phyloP scores from a whole-genome alignment of 768 basidiomycete species.

The Pleurotus djamor region DNA sequence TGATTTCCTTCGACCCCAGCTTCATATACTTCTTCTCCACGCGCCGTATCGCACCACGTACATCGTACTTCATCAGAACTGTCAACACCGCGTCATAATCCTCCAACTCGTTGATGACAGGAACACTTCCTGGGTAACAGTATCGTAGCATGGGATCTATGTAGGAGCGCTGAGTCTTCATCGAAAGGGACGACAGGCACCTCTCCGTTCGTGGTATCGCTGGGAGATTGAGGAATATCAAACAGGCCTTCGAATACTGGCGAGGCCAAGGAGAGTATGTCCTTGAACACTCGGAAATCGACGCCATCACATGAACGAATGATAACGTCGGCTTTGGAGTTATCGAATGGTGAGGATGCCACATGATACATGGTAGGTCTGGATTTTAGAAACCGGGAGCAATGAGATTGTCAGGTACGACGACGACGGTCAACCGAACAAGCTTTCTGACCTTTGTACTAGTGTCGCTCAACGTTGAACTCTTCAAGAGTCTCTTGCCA shows the following conservation, averaged over 20 bases:
- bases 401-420: no score
- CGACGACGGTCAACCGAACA: no score
- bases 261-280: neutral
- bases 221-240: neutral
- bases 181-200: neutral
- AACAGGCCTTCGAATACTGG: slow-evolving; percentile 3
- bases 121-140: neutral
- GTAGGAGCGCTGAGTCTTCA: neutral
- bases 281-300: neutral
- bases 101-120: neutral
- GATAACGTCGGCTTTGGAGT: slow-evolving; percentile 2
- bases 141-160: neutral
- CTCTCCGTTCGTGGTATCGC: neutral
- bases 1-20: neutral
- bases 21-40: neutral
- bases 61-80: neutral
- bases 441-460: no score
- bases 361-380: neutral
- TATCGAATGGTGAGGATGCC: neutral
- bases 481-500: no score
- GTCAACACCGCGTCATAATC: neutral
- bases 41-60: neutral
- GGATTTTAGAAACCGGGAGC: no score
- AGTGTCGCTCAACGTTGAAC: no score
- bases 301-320: slow-evolving; percentile 4